Conservation (phyloP, 2,329 filamentous ascomycete species). For the Ophiosphaerella herpotricha region DNA sequence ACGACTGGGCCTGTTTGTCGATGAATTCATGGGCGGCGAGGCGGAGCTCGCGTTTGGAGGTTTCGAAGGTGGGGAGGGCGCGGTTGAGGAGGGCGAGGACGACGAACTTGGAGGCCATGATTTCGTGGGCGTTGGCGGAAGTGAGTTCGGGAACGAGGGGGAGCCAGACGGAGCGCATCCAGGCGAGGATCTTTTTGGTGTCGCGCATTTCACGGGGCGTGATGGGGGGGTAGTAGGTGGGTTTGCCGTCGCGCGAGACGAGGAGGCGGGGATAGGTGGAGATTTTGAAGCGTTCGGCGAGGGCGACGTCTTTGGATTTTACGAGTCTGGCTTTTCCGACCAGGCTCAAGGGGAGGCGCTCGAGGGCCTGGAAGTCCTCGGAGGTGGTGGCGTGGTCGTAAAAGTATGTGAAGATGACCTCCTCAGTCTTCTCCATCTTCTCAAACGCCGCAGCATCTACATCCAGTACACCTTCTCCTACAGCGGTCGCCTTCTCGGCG, state of each 20-base stretch:
- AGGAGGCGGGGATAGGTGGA: conserved; percentile 94
- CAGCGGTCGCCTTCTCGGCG: conserved; percentile 81
- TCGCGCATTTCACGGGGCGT: conserved; percentile 93
- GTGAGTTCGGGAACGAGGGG: conserved; percentile 94
- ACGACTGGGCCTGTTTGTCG: conserved; percentile 89
- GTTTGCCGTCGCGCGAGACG: conserved; percentile 84
- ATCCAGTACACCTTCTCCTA: conserved; percentile 76
- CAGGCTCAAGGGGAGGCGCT: conserved; percentile 82
- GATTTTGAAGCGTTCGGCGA: conserved; percentile 88
- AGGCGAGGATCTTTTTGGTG: conserved; percentile 75
- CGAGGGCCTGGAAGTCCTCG: conserved; percentile 88
- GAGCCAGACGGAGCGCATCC: conserved; percentile 97
- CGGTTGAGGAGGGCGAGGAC: conserved; percentile 87
- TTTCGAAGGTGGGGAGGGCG: conserved; percentile 75
- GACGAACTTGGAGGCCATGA: conserved; percentile 95
- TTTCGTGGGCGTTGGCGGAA: conserved; percentile 85
- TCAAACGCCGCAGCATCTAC: conserved; percentile 78
- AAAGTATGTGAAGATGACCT: conserved; percentile 96
- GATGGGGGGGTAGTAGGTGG: conserved; percentile 86
- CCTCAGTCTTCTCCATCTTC: conserved; percentile 86
- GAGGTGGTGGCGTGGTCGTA: conserved; percentile 93
- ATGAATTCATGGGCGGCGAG: conserved; percentile 97
- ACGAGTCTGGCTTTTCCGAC: conserved; percentile 92
- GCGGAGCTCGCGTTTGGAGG: conserved; percentile 87
- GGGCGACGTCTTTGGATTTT: conserved; percentile 78